Percentiles rank a stretch among this genome's conserved stretches.
Evolutionary conservation across 371 early-diverging fungal species (phyloP).

Genomic region (Mucor indicus): DNA sequence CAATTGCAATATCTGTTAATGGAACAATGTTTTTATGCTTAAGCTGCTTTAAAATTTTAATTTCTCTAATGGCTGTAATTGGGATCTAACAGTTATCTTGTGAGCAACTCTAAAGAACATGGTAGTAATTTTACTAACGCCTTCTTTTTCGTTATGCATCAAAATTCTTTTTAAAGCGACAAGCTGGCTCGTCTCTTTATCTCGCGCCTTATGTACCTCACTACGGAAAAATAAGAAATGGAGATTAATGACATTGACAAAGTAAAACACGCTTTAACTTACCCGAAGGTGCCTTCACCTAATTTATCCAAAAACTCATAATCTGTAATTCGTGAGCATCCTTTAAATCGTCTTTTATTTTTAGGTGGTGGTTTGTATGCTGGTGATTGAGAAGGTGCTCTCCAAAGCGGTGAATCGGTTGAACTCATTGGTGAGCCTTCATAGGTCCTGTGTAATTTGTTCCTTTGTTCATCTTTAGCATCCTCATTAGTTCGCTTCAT

Average conservation of each 20-base stretch:
- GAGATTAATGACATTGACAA: neutral
- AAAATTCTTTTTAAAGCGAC: conserved; percentile 91
- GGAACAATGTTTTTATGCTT: conserved; percentile 85
- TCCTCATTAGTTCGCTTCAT: conserved; percentile 19
- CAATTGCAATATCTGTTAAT: conserved; percentile 76
- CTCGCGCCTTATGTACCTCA: conserved; percentile 85
- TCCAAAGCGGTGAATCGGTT: conserved; percentile 20
- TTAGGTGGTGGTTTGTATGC: conserved; percentile 12
- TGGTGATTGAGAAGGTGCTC: conserved; percentile 17
- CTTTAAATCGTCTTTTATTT: conserved; percentile 31
- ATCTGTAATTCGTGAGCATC: conserved; percentile 66
- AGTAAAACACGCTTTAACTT: conserved; percentile 15
- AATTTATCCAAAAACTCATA: conserved; percentile 77
- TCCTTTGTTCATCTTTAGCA: conserved; percentile 7
- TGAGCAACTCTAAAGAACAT: neutral
- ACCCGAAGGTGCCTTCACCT: conserved; percentile 97
- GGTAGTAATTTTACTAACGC: conserved; percentile 49
- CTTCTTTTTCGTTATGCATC: conserved; percentile 92
- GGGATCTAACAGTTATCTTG: conserved; percentile 64
- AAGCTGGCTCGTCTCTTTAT: conserved; percentile 65
- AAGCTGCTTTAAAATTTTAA: conserved; percentile 83
- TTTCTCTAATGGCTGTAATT: conserved; percentile 95
- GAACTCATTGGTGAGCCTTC: conserved; percentile 8
- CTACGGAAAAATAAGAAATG: conserved; percentile 25
- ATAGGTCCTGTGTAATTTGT: conserved; percentile 3